Conservation (phyloP, 257 asterid genomes). For the Salvia hispanica region DNA sequence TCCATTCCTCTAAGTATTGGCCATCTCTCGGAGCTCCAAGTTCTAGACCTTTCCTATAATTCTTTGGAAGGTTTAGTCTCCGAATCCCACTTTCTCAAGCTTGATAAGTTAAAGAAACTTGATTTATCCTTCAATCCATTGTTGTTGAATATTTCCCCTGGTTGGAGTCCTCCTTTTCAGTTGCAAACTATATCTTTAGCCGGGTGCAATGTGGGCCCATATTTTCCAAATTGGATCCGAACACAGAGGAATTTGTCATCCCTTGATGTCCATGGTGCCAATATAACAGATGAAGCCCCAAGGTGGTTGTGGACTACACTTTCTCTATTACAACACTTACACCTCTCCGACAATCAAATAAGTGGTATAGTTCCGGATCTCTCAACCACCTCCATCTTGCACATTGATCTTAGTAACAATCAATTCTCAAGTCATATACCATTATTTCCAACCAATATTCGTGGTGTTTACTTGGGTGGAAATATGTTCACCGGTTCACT, state of each 20-base stretch:
- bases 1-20: neutral
- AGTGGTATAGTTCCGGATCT: slow-evolving; percentile 37
- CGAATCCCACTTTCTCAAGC: slow-evolving; percentile 33
- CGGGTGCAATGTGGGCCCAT: slow-evolving; percentile 33
- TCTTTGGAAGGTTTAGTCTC: slow-evolving; percentile 29
- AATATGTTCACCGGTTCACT: slow-evolving; percentile 39
- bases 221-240: slow-evolving; percentile 44
- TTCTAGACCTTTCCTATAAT: slow-evolving; percentile 6
- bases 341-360: slow-evolving; percentile 24
- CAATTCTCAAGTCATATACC: slow-evolving; percentile 41
- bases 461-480: slow-evolving; percentile 19
- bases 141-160: slow-evolving; percentile 16
- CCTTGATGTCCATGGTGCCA: slow-evolving; percentile 34
- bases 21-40: neutral
- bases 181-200: slow-evolving; percentile 28
- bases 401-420: slow-evolving; percentile 36
- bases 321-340: neutral
- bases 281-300: slow-evolving; percentile 39
- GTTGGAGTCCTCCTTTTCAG: slow-evolving; percentile 42
- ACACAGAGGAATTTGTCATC: slow-evolving; percentile 24
- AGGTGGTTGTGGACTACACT: slow-evolving; percentile 33
- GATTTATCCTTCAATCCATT: slow-evolving; percentile 37
- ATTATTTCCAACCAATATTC: neutral
- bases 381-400: neutral
- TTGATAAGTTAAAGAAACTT: slow-evolving; percentile 26